Conservation (phyloP, 208 protist genomes). For the Trypanosomatidae sp. region DNA sequence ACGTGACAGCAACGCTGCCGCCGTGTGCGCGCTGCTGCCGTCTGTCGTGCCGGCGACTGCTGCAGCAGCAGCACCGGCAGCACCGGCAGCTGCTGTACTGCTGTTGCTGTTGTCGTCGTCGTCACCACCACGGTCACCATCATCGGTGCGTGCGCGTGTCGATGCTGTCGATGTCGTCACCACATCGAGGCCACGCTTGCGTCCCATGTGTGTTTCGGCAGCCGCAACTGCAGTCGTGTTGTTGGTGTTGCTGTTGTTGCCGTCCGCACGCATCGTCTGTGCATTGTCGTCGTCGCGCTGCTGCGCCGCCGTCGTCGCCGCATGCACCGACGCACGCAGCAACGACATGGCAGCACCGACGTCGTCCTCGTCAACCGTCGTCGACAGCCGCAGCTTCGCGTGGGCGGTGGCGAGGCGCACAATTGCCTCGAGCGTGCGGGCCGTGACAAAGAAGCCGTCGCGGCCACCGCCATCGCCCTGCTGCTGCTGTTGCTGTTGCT, state of each 20-base stretch:
- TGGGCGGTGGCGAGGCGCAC: slow-evolving; percentile 93
- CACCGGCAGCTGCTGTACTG: too few species aligned
- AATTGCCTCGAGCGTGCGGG: slow-evolving; percentile 95
- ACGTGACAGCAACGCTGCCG: too few species aligned
- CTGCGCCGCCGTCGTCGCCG: slow-evolving; percentile 45
- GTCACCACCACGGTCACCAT: too few species aligned
- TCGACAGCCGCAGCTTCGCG: slow-evolving; percentile 89
- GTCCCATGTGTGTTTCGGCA: background rate
- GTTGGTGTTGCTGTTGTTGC: background rate
- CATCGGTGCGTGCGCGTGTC: too few species aligned
- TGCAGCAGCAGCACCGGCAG: too few species aligned
- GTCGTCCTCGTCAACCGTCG: slow-evolving; percentile 72
- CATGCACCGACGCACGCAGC: slow-evolving; percentile 69
- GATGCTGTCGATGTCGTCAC: too few species aligned
- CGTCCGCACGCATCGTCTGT: slow-evolving; percentile 2
- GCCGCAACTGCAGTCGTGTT: slow-evolving; percentile 10
- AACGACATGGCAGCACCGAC: slow-evolving; percentile 79
- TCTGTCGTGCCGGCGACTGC: too few species aligned
- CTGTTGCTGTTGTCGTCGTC: too few species aligned
- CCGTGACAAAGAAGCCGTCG: slow-evolving; percentile 88
- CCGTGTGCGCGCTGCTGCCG: too few species aligned
- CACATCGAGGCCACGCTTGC: too few species aligned
- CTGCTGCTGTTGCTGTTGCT: too few species aligned
- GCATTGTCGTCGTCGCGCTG: slow-evolving; percentile 58
- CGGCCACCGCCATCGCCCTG: slow-evolving; percentile 46